These are phyloP conservation scores for Panicum virgatum DNA, from an alignment of 202 grass and related monocot genomes.

Conservation along the genomic window DNA sequence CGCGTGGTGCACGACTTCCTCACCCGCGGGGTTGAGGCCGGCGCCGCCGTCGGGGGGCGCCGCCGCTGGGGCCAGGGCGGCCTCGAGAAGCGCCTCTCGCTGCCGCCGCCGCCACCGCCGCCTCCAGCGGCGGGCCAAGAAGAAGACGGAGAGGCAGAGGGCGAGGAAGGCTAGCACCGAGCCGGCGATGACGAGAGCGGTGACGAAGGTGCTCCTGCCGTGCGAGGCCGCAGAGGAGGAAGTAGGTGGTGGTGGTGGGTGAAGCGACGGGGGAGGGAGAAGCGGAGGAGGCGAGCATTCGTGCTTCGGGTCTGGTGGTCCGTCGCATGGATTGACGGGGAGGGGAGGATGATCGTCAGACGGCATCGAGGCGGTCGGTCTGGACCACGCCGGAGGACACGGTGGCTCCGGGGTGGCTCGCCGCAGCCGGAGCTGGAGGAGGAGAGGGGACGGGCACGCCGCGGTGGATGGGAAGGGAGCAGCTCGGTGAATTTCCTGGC, in stretches of 20 bases:
- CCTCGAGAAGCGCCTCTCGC: conserved; percentile 20
- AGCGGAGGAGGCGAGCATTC: neutral
- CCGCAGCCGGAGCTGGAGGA: neutral
- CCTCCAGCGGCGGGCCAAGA: conserved; percentile 21
- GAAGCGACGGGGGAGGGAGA: neutral
- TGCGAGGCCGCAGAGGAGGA: neutral
- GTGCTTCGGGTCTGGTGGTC: accelerated
- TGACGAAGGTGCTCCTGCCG: neutral
- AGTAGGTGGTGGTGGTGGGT: neutral
- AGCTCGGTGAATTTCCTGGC: neutral
- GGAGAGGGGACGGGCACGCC: neutral
- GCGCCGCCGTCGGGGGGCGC: neutral
- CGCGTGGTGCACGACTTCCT: conserved; percentile 45
- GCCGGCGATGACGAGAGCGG: conserved; percentile 1
- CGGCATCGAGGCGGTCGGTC: neutral
- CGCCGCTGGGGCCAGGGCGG: neutral
- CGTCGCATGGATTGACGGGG: neutral
- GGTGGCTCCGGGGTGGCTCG: neutral
- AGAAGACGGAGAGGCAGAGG: neutral
- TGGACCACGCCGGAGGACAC: neutral
- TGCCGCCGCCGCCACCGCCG: conserved; percentile 14
- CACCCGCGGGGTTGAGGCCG: neutral
- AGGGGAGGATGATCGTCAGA: accelerated
- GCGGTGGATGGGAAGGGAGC: neutral
- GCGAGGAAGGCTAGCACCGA: conserved; percentile 2